phyloP scores from a whole-genome alignment of 2,329 filamentous ascomycete species.

The Berkeleyomyces rouxiae region DNA sequence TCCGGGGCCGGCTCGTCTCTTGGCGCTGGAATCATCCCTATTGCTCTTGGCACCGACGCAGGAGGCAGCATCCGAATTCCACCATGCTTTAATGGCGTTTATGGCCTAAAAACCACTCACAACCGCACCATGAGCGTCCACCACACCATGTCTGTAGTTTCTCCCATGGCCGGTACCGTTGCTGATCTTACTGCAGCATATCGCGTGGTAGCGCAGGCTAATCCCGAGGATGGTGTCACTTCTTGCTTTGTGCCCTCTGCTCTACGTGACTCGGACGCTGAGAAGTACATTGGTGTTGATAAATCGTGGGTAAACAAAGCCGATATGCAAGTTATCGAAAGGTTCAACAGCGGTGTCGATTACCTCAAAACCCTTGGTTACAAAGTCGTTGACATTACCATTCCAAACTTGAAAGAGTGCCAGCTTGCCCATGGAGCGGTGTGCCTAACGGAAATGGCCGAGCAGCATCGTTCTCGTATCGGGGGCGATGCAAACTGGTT shows the following conservation, averaged over 20 bases:
- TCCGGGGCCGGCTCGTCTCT: constrained; percentile 60
- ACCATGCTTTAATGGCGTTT: constrained; percentile 59
- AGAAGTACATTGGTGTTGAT: constrained; percentile 56
- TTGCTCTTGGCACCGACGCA: constrained; percentile 58
- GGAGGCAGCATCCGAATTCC: constrained; percentile 64
- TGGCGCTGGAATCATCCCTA: constrained; percentile 54
- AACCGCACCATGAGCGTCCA: constrained; percentile 45
- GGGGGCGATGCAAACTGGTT: constrained; percentile 33
- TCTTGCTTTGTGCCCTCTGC: constrained; percentile 44
- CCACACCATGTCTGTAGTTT: constrained; percentile 44
- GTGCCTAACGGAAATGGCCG: constrained; percentile 55
- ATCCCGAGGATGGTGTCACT: constrained; percentile 45
- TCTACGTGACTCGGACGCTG: constrained; percentile 25
- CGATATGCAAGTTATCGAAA: constrained; percentile 42
- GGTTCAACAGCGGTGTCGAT: constrained; percentile 45
- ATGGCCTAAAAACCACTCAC: constrained; percentile 66
- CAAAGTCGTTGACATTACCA: constrained; percentile 38
- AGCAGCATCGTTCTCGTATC: constrained; percentile 27
- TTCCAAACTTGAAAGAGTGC: constrained; percentile 52
- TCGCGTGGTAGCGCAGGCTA: constrained; percentile 57
- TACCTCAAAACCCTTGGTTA: constrained; percentile 37
- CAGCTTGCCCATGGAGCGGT: constrained; percentile 63
- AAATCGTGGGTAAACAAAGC: constrained; percentile 34
- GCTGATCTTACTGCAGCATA: constrained; percentile 71
- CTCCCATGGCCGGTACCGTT: constrained; percentile 61